Conservation (phyloP, 2,329 filamentous ascomycete species). For the Monosporascus sp. region DNA sequence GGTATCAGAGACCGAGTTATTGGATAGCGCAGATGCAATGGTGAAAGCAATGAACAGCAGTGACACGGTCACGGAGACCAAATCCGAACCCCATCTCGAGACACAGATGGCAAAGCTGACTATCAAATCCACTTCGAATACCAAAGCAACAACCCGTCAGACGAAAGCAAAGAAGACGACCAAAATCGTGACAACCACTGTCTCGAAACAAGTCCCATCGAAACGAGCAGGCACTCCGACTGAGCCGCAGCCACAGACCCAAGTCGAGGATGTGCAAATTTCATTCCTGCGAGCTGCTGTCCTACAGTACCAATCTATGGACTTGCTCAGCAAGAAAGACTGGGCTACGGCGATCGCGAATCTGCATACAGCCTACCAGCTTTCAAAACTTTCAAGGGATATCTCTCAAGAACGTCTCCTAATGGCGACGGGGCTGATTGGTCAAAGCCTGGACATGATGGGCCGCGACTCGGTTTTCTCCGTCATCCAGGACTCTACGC, state of each 20-base stretch:
- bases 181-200: conserved; percentile 18
- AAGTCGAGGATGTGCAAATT: conserved; percentile 27
- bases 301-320: conserved; percentile 37
- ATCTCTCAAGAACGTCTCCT: conserved; percentile 50
- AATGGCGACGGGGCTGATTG: conserved; percentile 62
- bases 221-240: conserved; percentile 11
- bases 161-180: conserved; percentile 12
- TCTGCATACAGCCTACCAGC: conserved; percentile 44
- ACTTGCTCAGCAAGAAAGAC: conserved; percentile 43
- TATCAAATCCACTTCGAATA: conserved; percentile 24
- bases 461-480: conserved; percentile 78
- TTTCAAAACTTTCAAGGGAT: conserved; percentile 35
- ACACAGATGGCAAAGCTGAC: conserved; percentile 29
- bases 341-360: conserved; percentile 53
- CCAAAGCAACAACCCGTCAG: conserved; percentile 13
- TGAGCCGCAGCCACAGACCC: conserved; percentile 6
- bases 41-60: conserved; percentile 29
- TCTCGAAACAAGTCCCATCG: conserved; percentile 22
- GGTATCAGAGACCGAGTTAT: conserved; percentile 36
- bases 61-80: conserved; percentile 3
- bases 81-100: conserved; percentile 25
- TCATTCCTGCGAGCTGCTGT: conserved; percentile 33
- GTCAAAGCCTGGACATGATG: conserved; percentile 67
- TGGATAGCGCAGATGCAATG: conserved; percentile 45
- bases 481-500: conserved; percentile 84